Conservation (phyloP, 305 asterid species). For the Fraxinus dipetala region DNA sequence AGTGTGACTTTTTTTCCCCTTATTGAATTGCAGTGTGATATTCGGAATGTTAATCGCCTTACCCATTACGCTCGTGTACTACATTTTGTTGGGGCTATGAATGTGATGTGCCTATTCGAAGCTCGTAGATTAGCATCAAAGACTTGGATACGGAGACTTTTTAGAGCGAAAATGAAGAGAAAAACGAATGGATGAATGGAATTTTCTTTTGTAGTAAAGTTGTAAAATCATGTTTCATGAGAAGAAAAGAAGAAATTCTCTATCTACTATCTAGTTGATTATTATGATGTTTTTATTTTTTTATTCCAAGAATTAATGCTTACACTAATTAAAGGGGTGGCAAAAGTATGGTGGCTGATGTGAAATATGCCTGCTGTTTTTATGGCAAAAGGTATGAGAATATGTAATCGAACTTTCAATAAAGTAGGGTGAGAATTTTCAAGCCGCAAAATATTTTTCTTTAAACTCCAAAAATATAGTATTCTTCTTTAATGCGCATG, state of each 20-base stretch:
- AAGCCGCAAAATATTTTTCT: neutral
- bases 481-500: neutral
- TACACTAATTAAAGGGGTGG: constrained; percentile 1
- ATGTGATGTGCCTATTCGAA: neutral
- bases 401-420: constrained; percentile 2
- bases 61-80: constrained; percentile 81
- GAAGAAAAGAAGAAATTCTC: constrained; percentile 11
- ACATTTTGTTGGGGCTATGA: constrained; percentile 80
- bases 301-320: constrained; percentile 20
- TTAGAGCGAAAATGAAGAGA: constrained; percentile 5
- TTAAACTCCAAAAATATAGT: neutral
- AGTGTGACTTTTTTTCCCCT: too few species aligned
- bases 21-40: constrained; percentile 54
- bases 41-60: constrained; percentile 85
- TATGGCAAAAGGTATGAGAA: neutral
- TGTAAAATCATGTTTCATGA: constrained; percentile 52
- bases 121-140: constrained; percentile 25
- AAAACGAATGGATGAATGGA: constrained; percentile 19
- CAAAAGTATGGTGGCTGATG: neutral
- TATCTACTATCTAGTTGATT: constrained; percentile 20
- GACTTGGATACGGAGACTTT: constrained; percentile 10
- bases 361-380: constrained; percentile 2
- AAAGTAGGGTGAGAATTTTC: neutral
- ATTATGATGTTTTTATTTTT: constrained; percentile 13
- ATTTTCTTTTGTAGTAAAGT: constrained; percentile 40